These are phyloP conservation scores for Medicago lupulina DNA, from an alignment of 306 rosid species.

Conservation along the genomic window DNA sequence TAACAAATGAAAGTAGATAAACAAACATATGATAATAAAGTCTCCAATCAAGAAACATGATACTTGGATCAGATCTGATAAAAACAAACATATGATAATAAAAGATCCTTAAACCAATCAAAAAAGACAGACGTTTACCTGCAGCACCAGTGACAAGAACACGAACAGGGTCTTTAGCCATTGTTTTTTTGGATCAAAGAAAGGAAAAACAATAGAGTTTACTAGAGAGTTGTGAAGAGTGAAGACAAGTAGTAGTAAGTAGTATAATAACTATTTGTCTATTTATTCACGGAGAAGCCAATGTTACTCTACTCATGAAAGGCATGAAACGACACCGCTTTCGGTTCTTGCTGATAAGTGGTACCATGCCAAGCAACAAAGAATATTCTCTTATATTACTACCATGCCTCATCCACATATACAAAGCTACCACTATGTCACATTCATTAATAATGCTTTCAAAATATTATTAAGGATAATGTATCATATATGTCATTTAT, in stretches of 20 bases:
- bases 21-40: too few species aligned
- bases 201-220: not conserved
- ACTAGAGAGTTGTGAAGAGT: not conserved
- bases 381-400: not conserved
- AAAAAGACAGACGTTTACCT: conserved; percentile 48
- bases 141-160: conserved; percentile 97
- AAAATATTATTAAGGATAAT: too few species aligned
- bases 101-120: not conserved
- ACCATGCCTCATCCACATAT: too few species aligned
- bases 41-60: too few species aligned
- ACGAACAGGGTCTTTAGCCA: conserved; percentile 88
- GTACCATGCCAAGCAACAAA: not conserved
- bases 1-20: too few species aligned
- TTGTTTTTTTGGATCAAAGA: conserved; percentile 19
- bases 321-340: conserved; percentile 21
- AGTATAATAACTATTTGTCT: too few species aligned
- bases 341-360: not conserved
- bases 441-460: too few species aligned
- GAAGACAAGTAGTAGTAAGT: not conserved
- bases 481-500: too few species aligned
- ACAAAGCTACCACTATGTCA: too few species aligned
- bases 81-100: not conserved
- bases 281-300: conserved; percentile 14
- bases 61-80: conserved; percentile 42
- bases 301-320: not conserved